Base-by-base conservation (phyloP, 2,329 filamentous ascomycete genomes). In the Cadophora sp. region DNA sequence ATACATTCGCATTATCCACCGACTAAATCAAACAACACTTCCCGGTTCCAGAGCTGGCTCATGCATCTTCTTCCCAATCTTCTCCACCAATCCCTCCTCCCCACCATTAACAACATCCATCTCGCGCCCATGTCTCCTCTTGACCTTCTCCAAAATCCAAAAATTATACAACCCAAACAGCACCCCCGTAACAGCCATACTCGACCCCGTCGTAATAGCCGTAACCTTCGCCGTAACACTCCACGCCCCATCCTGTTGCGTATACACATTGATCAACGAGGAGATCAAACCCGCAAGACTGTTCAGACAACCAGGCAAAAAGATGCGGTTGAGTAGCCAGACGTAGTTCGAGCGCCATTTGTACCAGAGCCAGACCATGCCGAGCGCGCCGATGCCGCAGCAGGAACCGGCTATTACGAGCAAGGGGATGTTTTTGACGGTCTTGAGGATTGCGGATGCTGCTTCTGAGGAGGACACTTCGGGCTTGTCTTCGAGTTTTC, bases 161-260 rank as follows among this genome's bases (percentile, higher is more conserved):
- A 75, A 75, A 29, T 76, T 74, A 71, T 76, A 76, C 34, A 76
- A 48, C 27, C 34, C 71, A 70, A 76, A 77, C 43, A 76, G 48
- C 0, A 59, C 61, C 1, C 73, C 75, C 8, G 68, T 73, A 51
- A 74, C 62, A 12, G 67, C 68, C 67, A 74, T 71, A 29, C 64
- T 37, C 1, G 62, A 58, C 0, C 74, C 74, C 2, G 69, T 74
- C 5, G 74, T 75, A 68, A 64, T 62, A 9, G 66, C 75, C 19
- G 75, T 77, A 4, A 76, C 69, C 48, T 61, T 68, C 5, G 76
- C 76, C n/a, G 71, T 77, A 1, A 73, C 61, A 26, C 67, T 73
- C 74, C 74, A 77, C 2, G 11, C n/a, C 0, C 72, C 73, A 1
- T 67, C 62, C 34, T 75, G 72, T 40, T 73, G 71, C 7, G 56